Evolutionary conservation across 495 filamentous ascomycete species (phyloP).

Genomic region (Talaromyces ruber): DNA sequence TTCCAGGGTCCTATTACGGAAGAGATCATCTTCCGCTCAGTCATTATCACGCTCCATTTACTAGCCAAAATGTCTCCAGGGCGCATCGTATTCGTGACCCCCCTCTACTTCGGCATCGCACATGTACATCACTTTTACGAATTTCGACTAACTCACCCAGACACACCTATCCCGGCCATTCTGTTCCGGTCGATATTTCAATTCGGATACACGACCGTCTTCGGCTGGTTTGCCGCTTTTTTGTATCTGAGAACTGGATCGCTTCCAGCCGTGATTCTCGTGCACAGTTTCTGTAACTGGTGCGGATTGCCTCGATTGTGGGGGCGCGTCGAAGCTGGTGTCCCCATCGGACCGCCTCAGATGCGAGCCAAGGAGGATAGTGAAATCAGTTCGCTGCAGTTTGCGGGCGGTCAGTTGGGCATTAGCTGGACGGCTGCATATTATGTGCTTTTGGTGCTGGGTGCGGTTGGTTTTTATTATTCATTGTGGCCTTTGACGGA

Average conservation of each 20-base stretch:
- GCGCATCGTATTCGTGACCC: constrained; percentile 66
- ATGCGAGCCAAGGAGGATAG: constrained; percentile 34
- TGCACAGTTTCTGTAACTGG: constrained; percentile 89
- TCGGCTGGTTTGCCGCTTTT: constrained; percentile 89
- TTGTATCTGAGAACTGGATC: constrained; percentile 83
- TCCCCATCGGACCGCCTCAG: constrained; percentile 21
- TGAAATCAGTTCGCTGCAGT: constrained; percentile 10
- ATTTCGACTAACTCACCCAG: constrained; percentile 73
- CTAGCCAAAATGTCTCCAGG: constrained; percentile 52
- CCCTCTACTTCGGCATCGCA: constrained; percentile 88
- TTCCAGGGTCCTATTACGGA: constrained; percentile 78
- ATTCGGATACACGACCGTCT: constrained; percentile 86
- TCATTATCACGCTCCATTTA: constrained; percentile 72
- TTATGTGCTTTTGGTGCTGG: constrained; percentile 63
- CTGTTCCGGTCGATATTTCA: constrained; percentile 70
- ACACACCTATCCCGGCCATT: constrained; percentile 48
- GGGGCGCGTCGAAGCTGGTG: constrained; percentile 55
- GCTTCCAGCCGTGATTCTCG: constrained; percentile 58
- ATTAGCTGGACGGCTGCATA: constrained; percentile 67
- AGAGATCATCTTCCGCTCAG: constrained; percentile 85
- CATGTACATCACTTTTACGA: constrained; percentile 97
- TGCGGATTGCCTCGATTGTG: constrained; percentile 82
- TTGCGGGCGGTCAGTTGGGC: constrained; percentile 19
- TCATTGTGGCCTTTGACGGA: constrained; percentile 68
- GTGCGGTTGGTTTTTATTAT: constrained; percentile 60